These are phyloP conservation scores for Tetrahymena thermophila DNA, from an alignment of 73 alveolate genomes.

Conservation along the genomic window DNA sequence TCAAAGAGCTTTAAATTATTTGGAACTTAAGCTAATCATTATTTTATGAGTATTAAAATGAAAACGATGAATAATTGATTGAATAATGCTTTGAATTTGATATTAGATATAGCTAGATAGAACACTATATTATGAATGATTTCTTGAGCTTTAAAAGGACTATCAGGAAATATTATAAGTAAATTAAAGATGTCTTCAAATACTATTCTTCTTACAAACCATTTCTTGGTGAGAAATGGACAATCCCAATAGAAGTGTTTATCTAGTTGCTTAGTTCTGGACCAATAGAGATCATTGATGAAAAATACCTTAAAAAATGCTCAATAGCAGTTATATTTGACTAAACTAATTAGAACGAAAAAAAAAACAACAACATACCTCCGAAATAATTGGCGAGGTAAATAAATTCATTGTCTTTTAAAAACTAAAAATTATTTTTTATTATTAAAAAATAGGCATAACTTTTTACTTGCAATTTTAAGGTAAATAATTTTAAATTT, in stretches of 20 bases:
- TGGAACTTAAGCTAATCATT: conserved; percentile 27
- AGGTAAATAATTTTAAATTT: not conserved
- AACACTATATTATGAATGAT: conserved; percentile 35
- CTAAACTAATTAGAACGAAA: not conserved
- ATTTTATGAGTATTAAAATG: conserved; percentile 41
- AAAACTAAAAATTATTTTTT: not conserved
- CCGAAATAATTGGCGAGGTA: not conserved
- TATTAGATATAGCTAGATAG: conserved; percentile 52
- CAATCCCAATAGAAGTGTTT: not conserved
- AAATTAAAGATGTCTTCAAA: conserved; percentile 39
- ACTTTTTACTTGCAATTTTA: not conserved
- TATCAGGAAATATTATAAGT: conserved; percentile 27
- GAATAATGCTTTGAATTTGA: conserved; percentile 72
- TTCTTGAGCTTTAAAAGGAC: conserved; percentile 16
- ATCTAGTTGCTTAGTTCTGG: not conserved
- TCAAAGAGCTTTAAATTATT: conserved; percentile 21
- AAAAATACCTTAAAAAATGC: not conserved
- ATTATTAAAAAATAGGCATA: not conserved
- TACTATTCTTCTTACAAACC: conserved; percentile 38
- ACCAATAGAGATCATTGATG: not conserved
- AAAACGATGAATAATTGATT: conserved; percentile 23
- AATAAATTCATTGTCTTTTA: not conserved
- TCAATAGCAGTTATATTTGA: not conserved
- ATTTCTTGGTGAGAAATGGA: not conserved
- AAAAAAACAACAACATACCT: not conserved